phyloP scores from a whole-genome alignment of 306 rosid species.

The Oemleria cerasiformis region DNA sequence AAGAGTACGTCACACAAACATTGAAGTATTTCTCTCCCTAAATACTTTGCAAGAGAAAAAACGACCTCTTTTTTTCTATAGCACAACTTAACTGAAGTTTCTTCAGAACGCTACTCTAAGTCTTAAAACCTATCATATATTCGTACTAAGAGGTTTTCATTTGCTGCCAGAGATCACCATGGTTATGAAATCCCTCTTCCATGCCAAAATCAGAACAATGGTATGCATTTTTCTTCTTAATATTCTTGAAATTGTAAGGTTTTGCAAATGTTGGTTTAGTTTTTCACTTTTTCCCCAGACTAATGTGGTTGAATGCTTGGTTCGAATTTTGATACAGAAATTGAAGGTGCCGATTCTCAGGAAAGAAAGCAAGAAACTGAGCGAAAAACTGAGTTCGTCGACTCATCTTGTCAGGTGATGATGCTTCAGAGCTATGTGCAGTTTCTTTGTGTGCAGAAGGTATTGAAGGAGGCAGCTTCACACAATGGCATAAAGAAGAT shows the following conservation, averaged over 20 bases:
- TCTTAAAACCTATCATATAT: constrained; percentile 5
- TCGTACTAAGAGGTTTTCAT: constrained; percentile 20
- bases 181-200: constrained; percentile 35
- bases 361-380: constrained; percentile 37
- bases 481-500: constrained; percentile 31
- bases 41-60: no score
- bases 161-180: constrained; percentile 40
- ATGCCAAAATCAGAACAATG: constrained; percentile 41
- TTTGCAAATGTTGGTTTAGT: neutral
- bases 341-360: constrained; percentile 26
- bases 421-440: constrained; percentile 65
- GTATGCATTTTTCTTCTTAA: constrained; percentile 28
- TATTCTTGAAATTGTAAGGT: neutral
- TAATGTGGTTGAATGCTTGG: neutral
- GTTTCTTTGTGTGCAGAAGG: constrained; percentile 71
- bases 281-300: neutral
- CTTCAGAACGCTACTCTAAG: no score
- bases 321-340: constrained; percentile 33
- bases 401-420: constrained; percentile 54
- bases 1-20: constrained; percentile 39
- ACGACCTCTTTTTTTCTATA: no score
- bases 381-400: constrained; percentile 28
- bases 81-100: no score
- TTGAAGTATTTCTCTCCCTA: constrained; percentile 14
- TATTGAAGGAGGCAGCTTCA: constrained; percentile 45